A percentile compares a stretch with the other conserved stretches of the same genome.
These are phyloP conservation scores for Straminergon stramineum DNA, from an alignment of 225 moss, liverwort and hornwort species.

Conservation along the genomic window DNA sequence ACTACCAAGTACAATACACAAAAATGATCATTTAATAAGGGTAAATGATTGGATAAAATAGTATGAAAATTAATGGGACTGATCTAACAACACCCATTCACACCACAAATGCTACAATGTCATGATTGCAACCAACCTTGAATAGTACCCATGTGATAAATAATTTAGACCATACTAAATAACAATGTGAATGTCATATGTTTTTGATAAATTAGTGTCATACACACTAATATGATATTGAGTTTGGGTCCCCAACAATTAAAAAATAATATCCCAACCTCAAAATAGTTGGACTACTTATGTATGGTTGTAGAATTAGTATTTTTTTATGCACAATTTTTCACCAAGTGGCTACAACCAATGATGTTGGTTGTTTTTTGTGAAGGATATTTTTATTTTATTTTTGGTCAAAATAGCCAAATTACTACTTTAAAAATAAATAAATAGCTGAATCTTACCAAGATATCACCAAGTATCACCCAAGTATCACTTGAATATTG, in stretches of 20 bases:
- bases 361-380: neutral
- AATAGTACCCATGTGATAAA: neutral
- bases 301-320: fast-evolving
- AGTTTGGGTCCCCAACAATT: fast-evolving
- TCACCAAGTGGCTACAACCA: fast-evolving
- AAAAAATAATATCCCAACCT: fast-evolving
- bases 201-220: neutral
- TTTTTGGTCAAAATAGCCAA: fast-evolving
- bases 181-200: neutral
- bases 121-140: fast-evolving
- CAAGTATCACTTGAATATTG: too few relatives aligned
- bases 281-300: fast-evolving
- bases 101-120: neutral
- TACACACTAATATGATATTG: neutral
- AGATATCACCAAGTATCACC: too few relatives aligned
- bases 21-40: neutral
- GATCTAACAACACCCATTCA: fast-evolving
- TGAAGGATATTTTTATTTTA: neutral
- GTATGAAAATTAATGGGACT: neutral
- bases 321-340: neutral
- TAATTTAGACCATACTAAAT: neutral
- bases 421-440: too few relatives aligned
- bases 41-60: neutral
- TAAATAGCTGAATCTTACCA: neutral
- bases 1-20: neutral